A percentile compares a stretch with the other conserved stretches of the same genome.
phyloP scores from a whole-genome alignment of 2,329 filamentous ascomycete species.

The Nannizziopsis arthrosporioides region DNA sequence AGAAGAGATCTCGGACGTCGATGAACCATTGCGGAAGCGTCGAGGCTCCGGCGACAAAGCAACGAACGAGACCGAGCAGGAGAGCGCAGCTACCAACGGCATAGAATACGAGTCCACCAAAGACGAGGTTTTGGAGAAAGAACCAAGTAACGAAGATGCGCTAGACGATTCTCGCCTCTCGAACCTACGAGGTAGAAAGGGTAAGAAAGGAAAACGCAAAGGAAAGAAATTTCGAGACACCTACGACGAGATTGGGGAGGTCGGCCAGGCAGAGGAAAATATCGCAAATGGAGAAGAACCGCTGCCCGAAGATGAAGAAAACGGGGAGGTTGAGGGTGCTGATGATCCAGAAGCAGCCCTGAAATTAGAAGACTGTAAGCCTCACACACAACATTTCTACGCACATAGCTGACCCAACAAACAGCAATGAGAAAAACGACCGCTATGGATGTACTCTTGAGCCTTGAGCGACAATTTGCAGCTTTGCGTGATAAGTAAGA shows the following conservation, averaged over 20 bases:
- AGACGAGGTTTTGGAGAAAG: constrained; percentile 12
- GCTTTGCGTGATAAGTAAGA: constrained; percentile 57
- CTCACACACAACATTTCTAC: neutral
- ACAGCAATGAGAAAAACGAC: constrained; percentile 65
- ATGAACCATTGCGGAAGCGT: constrained; percentile 33
- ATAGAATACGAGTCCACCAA: constrained; percentile 17
- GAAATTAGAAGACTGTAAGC: constrained; percentile 43
- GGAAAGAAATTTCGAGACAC: constrained; percentile 31
- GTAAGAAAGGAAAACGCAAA: constrained; percentile 38
- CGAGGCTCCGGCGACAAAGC: constrained; percentile 24
- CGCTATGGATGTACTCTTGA: constrained; percentile 65
- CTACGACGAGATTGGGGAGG: constrained; percentile 26
- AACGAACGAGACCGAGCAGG: constrained; percentile 17
- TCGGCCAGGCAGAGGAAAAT: constrained; percentile 29
- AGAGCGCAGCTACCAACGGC: constrained; percentile 17
- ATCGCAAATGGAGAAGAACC: constrained; percentile 36
- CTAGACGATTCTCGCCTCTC: constrained; percentile 23
- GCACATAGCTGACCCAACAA: constrained; percentile 14
- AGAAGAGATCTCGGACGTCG: constrained; percentile 27
- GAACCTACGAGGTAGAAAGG: constrained; percentile 30
- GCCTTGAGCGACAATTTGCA: constrained; percentile 80
- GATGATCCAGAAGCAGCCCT: constrained; percentile 35
- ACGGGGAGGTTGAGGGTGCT: constrained; percentile 38
- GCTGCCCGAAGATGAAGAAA: constrained; percentile 38
- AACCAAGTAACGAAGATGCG: constrained; percentile 21